Evolutionary conservation across 768 basidiomycete species (phyloP), one percentile per base, ranked within the genome.

Genomic region (Neoboletus brunneissimus): DNA sequence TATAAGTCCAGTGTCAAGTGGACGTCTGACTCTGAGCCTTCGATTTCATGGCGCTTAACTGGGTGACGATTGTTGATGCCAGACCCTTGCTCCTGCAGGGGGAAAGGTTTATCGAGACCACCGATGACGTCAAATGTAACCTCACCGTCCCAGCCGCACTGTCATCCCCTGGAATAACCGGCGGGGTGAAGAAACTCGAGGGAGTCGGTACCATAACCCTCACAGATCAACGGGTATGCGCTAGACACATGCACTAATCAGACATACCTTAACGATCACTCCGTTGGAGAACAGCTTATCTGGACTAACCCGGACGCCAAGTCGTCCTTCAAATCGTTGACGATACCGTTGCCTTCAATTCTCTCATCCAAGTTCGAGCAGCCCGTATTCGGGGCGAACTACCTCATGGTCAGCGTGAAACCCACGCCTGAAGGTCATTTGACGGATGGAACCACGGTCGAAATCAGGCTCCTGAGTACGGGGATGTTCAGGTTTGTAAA

Each of bases 401-500:
- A 81, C 60, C 76, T 92, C 47, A 67, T 74, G 0, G 77, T 92
- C 61, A 82, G 86, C 46, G 74, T 92, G 64, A 82, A 79, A 62
- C 89, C 91, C 6, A 78, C 87, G 3, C 66, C 79, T 1, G 83
- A 77, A 13, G 89, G 89, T n/a, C 86, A 85, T 11, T 73, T 91
- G 37, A 80, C 81, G 0, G 72, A 79, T 2, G 87, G 87, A 2
- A 87, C 87, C 15, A 79, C 70, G 50, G 81, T 79, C 4, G 88
- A 91, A 70, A 73, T 91, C 40, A 81, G 89, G 53, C 80, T 89
- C 67, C 81, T 79, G 67, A 79, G 88, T 66, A 76, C 79, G 43
- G 80, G 83, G 13, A 82, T 91, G 76, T 89, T 90, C 64, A 77
- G 84, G 66, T 93, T 93, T 62, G 83, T 86, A 37, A 82, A 80